These are phyloP conservation scores for Hypoxylon sp. DNA, from an alignment of 2,329 filamentous ascomycete species.

Conservation along the genomic window DNA sequence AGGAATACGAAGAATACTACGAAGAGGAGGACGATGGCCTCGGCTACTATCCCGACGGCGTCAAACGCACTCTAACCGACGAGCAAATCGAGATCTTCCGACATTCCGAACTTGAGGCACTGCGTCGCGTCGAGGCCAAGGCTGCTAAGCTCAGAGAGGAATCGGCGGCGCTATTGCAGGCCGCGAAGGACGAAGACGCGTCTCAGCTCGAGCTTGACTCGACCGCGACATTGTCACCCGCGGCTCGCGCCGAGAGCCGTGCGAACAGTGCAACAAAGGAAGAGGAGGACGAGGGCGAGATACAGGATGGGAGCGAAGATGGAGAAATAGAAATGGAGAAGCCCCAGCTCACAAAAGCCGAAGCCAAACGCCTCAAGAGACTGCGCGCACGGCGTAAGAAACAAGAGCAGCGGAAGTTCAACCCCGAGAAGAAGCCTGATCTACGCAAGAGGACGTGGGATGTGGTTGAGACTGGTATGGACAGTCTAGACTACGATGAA, in stretches of 20 bases:
- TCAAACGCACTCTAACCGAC: slow-evolving; percentile 90
- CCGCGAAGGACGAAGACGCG: slow-evolving; percentile 27
- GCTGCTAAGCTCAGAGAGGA: slow-evolving; percentile 49
- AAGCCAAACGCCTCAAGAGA: slow-evolving; percentile 55
- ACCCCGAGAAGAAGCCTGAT: slow-evolving; percentile 69
- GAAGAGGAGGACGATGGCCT: slow-evolving; percentile 74
- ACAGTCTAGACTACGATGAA: slow-evolving; percentile 73
- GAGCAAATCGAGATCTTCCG: slow-evolving; percentile 92
- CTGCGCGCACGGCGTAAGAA: slow-evolving; percentile 58
- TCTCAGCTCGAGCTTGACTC: slow-evolving; percentile 9
- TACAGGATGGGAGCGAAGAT: slow-evolving; percentile 51
- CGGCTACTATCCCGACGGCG: slow-evolving; percentile 88
- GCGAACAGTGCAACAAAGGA: slow-evolving; percentile 13
- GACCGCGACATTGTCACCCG: slow-evolving; percentile 20
- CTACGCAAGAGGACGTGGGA: slow-evolving; percentile 78
- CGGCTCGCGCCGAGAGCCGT: not conserved
- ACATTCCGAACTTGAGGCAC: slow-evolving; percentile 84
- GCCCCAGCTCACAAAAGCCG: slow-evolving; percentile 48
- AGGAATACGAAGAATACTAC: slow-evolving; percentile 54
- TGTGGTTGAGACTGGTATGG: slow-evolving; percentile 73
- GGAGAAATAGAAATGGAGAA: slow-evolving; percentile 55
- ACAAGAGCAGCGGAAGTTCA: slow-evolving; percentile 58
- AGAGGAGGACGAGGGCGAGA: slow-evolving; percentile 39
- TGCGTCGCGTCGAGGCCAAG: slow-evolving; percentile 70
- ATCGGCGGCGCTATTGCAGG: slow-evolving; percentile 34